Percentiles rank a stretch among this genome's conserved stretches.
Evolutionary conservation across 129 eudicot genomes (phyloP).

Genomic region (Smallanthus sonchifolius): DNA sequence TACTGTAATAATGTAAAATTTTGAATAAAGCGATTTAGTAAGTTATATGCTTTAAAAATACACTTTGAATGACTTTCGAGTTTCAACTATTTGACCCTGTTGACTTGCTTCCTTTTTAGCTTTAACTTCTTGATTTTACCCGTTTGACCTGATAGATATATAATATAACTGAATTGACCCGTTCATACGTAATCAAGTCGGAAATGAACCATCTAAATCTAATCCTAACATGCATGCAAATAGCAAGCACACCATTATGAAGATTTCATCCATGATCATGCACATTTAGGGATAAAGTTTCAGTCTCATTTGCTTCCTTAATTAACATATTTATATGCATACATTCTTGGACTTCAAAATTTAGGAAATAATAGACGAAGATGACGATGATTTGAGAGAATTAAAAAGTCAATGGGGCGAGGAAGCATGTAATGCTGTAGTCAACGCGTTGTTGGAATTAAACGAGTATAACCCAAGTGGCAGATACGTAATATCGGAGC

Average conservation of each 20-base stretch:
- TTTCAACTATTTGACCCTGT: background rate
- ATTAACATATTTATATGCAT: background rate
- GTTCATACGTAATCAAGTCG: background rate
- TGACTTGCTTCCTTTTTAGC: background rate
- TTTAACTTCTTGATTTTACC: background rate
- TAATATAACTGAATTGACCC: background rate
- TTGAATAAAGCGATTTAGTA: background rate
- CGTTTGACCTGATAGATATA: background rate
- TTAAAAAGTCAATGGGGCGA: slow-evolving; percentile 56
- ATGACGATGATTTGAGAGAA: slow-evolving; percentile 37
- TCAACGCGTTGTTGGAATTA: slow-evolving; percentile 48
- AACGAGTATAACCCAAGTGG: slow-evolving; percentile 78
- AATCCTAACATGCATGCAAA: slow-evolving; percentile 3
- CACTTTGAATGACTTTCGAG: background rate
- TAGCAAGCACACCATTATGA: background rate
- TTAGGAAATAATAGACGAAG: slow-evolving; percentile 59
- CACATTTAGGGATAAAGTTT: background rate
- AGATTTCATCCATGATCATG: background rate
- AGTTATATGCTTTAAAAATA: background rate
- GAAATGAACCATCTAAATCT: background rate
- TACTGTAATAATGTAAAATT: background rate
- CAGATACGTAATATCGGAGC: slow-evolving; percentile 57
- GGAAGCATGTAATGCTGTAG: slow-evolving; percentile 45
- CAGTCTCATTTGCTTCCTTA: background rate
- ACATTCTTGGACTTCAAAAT: slow-evolving; percentile 8